Conservation (phyloP, 768 basidiomycete genomes). For the Mycena vulgaris region DNA sequence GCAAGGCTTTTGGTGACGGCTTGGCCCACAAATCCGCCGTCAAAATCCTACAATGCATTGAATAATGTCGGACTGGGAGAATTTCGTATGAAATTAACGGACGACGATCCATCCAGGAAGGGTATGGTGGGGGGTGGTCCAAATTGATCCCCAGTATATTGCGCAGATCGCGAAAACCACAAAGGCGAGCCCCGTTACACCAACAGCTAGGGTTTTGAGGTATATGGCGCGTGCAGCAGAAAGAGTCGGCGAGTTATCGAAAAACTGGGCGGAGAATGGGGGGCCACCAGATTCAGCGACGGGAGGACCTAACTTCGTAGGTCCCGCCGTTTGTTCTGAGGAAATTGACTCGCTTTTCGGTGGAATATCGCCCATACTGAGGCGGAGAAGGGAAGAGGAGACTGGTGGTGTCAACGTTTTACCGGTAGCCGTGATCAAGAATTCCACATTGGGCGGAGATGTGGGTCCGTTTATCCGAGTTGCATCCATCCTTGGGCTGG, state of each 20-base stretch:
- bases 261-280: conserved; percentile 45
- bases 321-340: too few species aligned
- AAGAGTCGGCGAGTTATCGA: conserved; percentile 44
- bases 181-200: conserved; percentile 54
- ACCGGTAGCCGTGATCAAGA: too few species aligned
- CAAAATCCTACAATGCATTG: conserved; percentile 65
- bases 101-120: conserved; percentile 74
- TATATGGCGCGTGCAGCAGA: conserved; percentile 57
- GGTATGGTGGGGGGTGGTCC: conserved; percentile 57
- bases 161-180: conserved; percentile 66
- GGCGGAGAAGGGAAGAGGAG: too few species aligned
- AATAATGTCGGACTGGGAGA: neutral
- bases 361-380: neutral
- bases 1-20: conserved; percentile 58
- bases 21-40: conserved; percentile 67
- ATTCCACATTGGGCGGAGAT: too few species aligned
- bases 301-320: too few species aligned
- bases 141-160: conserved; percentile 74
- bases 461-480: neutral
- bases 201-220: conserved; percentile 59
- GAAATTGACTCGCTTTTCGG: neutral
- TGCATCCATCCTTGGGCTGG: too few species aligned
- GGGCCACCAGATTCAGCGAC: too few species aligned
- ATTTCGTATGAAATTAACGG: conserved; percentile 37
- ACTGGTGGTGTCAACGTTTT: too few species aligned